Conservation (phyloP, 169 alveolate species). For the Plasmodium gonderi region DNA sequence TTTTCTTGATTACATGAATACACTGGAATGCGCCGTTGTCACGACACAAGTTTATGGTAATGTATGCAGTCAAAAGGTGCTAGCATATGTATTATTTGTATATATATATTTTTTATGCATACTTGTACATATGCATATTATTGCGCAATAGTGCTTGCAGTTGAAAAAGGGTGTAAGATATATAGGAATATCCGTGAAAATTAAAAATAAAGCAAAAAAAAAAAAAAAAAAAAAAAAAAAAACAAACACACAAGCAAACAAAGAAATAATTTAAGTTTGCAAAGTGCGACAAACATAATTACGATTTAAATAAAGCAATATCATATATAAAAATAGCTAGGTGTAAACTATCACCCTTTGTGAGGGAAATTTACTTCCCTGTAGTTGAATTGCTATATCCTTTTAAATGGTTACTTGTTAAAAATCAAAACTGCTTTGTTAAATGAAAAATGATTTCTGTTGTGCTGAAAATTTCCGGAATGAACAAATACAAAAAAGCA, state of each 20-base stretch:
- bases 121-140: no score
- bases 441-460: not conserved
- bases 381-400: not conserved
- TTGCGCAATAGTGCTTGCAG: no score
- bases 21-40: not conserved
- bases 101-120: no score
- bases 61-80: no score
- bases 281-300: not conserved
- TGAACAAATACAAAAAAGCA: no score
- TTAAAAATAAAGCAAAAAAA: not conserved
- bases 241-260: not conserved
- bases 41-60: no score
- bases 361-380: not conserved
- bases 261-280: no score
- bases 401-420: not conserved
- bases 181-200: no score
- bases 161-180: no score
- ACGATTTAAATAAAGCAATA: not conserved
- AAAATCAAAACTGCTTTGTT: not conserved
- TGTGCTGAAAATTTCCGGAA: no score
- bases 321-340: not conserved
- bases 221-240: not conserved
- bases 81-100: no score
- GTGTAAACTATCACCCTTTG: not conserved
- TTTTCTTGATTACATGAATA: not conserved